Evolutionary conservation across 108 stramenopile species (phyloP).

Genomic region (Cyclotella cryptica): DNA sequence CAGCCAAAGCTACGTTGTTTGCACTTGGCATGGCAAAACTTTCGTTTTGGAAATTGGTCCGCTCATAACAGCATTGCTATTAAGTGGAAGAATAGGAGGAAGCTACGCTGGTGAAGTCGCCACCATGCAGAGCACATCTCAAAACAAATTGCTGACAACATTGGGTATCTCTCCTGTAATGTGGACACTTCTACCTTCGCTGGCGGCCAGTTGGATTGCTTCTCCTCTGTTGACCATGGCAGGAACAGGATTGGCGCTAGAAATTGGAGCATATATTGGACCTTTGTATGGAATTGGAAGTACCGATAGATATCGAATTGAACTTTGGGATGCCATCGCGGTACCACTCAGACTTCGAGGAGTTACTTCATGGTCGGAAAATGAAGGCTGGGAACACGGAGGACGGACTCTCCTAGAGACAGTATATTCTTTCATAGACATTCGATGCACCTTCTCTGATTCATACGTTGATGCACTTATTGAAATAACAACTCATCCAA

Average conservation of each 20-base stretch:
- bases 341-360: slow-evolving; percentile 60
- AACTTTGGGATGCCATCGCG: slow-evolving; percentile 56
- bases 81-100: slow-evolving; percentile 85
- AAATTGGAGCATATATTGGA: slow-evolving; percentile 69
- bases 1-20: slow-evolving; percentile 77
- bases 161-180: slow-evolving; percentile 69
- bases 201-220: slow-evolving; percentile 74
- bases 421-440: slow-evolving; percentile 39
- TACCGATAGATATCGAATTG: slow-evolving; percentile 48
- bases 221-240: slow-evolving; percentile 73
- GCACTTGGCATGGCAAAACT: slow-evolving; percentile 84
- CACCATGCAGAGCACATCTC: slow-evolving; percentile 81
- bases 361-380: slow-evolving; percentile 38
- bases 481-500: slow-evolving; percentile 79
- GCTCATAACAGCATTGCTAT: slow-evolving; percentile 72
- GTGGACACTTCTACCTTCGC: slow-evolving; percentile 74
- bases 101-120: slow-evolving; percentile 83
- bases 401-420: slow-evolving; percentile 33
- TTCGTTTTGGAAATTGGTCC: slow-evolving; percentile 88
- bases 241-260: slow-evolving; percentile 69
- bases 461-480: slow-evolving; percentile 58
- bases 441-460: slow-evolving; percentile 44
- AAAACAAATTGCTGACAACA: slow-evolving; percentile 72
- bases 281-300: slow-evolving; percentile 72
- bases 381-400: slow-evolving; percentile 37